Percentiles rank a stretch among this genome's conserved stretches.
These are phyloP conservation scores for Microsporum audouinii DNA, from an alignment of 2,329 filamentous ascomycete species.

Conservation along the genomic window DNA sequence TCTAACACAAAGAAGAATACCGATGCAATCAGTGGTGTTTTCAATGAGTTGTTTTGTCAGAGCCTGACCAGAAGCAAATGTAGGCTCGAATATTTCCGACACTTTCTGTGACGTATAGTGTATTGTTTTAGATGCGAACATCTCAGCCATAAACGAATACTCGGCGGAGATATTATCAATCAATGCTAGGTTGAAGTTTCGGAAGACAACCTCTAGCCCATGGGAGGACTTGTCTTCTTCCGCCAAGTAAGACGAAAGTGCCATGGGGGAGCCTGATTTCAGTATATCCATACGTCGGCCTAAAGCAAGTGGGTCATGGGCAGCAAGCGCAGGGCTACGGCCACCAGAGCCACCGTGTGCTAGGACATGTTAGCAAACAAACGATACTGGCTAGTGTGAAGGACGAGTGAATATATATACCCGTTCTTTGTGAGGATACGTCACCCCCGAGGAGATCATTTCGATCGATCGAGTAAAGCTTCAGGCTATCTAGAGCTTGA, in stretches of 20 bases:
- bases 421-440: conserved; percentile 52
- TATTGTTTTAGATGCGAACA: conserved; percentile 71
- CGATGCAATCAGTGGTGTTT: conserved; percentile 70
- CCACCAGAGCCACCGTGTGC: conserved; percentile 30
- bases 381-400: no score
- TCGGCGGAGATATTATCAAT: conserved; percentile 91
- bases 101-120: conserved; percentile 73
- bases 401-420: conserved; percentile 19
- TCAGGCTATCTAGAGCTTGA: conserved; percentile 71
- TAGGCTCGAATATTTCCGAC: conserved; percentile 76
- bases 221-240: conserved; percentile 81
- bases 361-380: conserved; percentile 10
- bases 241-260: conserved; percentile 75
- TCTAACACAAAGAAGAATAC: conserved; percentile 79
- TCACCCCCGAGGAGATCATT: conserved; percentile 75
- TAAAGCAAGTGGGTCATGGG: conserved; percentile 77
- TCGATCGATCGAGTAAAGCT: conserved; percentile 69
- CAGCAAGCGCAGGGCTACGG: conserved; percentile 26
- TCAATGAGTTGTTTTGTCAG: conserved; percentile 67
- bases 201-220: conserved; percentile 81
- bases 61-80: conserved; percentile 68
- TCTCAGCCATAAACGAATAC: conserved; percentile 83
- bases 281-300: conserved; percentile 77
- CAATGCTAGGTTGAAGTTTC: conserved; percentile 87
- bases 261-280: conserved; percentile 58